Evolutionary conservation across 768 basidiomycete genomes (phyloP), one percentile per base, ranked within the genome.

Genomic region (Calocybe cyanea): DNA sequence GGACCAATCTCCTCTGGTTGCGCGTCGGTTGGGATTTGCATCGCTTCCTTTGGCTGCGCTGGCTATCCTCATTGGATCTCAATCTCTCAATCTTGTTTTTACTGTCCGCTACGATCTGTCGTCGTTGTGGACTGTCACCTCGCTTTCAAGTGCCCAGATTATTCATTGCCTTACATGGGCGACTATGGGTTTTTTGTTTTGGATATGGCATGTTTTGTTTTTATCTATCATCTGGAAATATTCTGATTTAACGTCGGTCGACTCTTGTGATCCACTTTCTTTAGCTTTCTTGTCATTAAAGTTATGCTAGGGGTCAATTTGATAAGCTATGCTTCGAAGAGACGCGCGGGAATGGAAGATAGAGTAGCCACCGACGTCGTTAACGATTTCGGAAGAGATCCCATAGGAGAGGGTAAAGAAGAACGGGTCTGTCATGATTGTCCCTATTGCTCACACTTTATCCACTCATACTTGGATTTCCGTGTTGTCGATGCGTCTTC

Each of bases 1-100:
- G 15, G 96, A 99, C 59, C 94, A 96, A 60, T 94, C 94, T 1
- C 94, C 94, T 5, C 75, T 94, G 4, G 92, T 98, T 24, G 90
- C 94, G 1, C 85, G 95, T 2, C 81, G 96, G 5, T 74, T 99
- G 7, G 96, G 96, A 13, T 96, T 98, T 62, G 87, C 96, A 2
- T 82, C 93, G 0, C 72, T 98, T 17, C 96, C 96, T 0, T 75
- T 98, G 2, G 92, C 92, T 0, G 90, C 90, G 18, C 73, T 98
- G 14, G 78, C 77, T 15, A 77, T 88, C 49, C 72, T 94, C 45
- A 78, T 92, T 33, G 84, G 85, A 17, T 76, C 81, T 1, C 89
- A 91, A 56, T 85, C 83, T 10, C 58, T 87, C 41, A 74, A 63
- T 41, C 66, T 88, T 4, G 66, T 88, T 45, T 75, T 87, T 45